Percentiles rank a stretch among this genome's conserved stretches.
phyloP scores from a whole-genome alignment of 352 stramenopile genomes.

The Bremia lactucae region DNA sequence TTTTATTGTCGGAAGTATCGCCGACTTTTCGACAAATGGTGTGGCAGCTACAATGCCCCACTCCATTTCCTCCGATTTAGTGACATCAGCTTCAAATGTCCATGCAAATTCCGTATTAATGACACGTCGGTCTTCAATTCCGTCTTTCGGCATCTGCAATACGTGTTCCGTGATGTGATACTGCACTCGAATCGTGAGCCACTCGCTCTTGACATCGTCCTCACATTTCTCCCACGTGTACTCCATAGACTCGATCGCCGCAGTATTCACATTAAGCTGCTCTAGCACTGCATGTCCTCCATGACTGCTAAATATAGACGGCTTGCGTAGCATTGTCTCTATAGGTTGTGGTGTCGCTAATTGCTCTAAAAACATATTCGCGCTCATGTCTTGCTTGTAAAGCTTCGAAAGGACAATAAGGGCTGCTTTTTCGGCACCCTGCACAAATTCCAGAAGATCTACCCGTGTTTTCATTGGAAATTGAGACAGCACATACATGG shows the following conservation, averaged over 20 bases:
- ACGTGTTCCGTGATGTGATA: constrained; percentile 45
- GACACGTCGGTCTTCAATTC: constrained; percentile 33
- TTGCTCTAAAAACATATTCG: constrained; percentile 15
- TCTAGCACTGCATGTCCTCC: constrained; percentile 20
- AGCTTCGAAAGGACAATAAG: constrained; percentile 34
- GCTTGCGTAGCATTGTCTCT: constrained; percentile 18
- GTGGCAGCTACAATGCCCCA: constrained; percentile 33
- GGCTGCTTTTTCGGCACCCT: constrained; percentile 25
- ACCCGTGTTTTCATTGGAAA: constrained; percentile 23
- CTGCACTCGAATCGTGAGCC: constrained; percentile 33
- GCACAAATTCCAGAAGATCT: constrained; percentile 33
- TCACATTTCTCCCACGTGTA: constrained; percentile 21
- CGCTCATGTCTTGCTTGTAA: constrained; percentile 22
- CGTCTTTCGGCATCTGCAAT: constrained; percentile 5
- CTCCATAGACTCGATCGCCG: constrained; percentile 31
- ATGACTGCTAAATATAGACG: constrained; percentile 5
- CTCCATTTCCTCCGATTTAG: constrained; percentile 18
- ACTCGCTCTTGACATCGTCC: constrained; percentile 22
- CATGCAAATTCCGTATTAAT: constrained; percentile 42
- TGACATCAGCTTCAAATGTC: constrained; percentile 52
- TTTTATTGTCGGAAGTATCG: constrained; percentile 7
- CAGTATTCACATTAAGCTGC: constrained; percentile 30
- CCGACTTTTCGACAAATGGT: constrained; percentile 25
- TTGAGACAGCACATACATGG: constrained; percentile 45
- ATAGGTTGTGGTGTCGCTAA: constrained; percentile 21